phyloP scores from a whole-genome alignment of 352 stramenopile species.

The Phytophthora multivora region DNA sequence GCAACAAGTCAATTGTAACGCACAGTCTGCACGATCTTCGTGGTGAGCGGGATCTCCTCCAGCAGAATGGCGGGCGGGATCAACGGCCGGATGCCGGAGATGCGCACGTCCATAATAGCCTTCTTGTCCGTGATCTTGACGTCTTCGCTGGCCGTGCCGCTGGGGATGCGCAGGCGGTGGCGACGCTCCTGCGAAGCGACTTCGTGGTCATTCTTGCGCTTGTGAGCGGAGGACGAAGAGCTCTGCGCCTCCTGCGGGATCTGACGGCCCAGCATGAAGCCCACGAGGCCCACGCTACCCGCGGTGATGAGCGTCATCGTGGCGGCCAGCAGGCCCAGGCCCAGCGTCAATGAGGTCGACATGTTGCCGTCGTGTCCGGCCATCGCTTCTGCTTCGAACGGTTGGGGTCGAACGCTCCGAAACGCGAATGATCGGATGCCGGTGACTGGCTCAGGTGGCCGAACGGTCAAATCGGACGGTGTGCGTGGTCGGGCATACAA shows the following conservation, averaged over 20 bases:
- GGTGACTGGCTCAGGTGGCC: constrained; percentile 13
- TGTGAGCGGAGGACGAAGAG: constrained; percentile 1
- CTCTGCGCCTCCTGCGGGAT: constrained; percentile 14
- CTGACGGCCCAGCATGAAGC: constrained; percentile 74
- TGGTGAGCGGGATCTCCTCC: constrained; percentile 84
- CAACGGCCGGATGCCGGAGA: constrained; percentile 84
- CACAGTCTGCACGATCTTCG: constrained; percentile 80
- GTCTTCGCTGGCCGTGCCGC: constrained; percentile 70
- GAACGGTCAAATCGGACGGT: not conserved
- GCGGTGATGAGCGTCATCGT: constrained; percentile 79
- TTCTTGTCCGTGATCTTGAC: constrained; percentile 88
- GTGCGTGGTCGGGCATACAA: constrained; percentile 21
- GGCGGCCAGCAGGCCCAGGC: constrained; percentile 65
- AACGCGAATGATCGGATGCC: constrained; percentile 16
- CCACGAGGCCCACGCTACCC: constrained; percentile 68
- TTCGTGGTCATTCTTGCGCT: constrained; percentile 23
- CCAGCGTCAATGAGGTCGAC: constrained; percentile 62
- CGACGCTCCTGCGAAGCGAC: constrained; percentile 23
- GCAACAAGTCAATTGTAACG: not conserved
- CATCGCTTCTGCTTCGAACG: constrained; percentile 15
- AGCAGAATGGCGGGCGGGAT: constrained; percentile 85
- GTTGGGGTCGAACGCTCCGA: constrained; percentile 11
- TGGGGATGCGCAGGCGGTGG: constrained; percentile 67
- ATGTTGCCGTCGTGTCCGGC: constrained; percentile 37
- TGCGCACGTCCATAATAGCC: constrained; percentile 87